Evolutionary conservation across 805 yeast species (phyloP).

Genomic region (Zygosaccharomyces kombuchaensis): DNA sequence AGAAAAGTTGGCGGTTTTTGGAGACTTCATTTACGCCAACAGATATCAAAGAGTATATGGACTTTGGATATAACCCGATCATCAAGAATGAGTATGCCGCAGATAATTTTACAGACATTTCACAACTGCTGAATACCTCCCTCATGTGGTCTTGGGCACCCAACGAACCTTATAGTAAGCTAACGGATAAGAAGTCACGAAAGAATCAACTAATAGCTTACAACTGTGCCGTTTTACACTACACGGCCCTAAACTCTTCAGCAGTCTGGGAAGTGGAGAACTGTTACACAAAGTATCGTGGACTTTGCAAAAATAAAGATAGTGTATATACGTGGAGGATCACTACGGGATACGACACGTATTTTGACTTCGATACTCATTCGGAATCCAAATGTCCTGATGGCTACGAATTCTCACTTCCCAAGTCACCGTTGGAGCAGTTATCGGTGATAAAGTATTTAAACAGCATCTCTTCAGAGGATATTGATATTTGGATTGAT

Average conservation of each 20-base stretch:
- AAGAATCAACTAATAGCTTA: conserved; percentile 31
- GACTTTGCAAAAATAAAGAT: conserved; percentile 50
- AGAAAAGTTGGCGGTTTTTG: conserved; percentile 37
- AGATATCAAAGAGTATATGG: conserved; percentile 38
- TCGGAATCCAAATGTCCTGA: conserved; percentile 35
- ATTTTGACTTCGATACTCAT: conserved; percentile 39
- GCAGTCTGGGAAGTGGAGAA: conserved; percentile 63
- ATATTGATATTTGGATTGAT: conserved; percentile 59
- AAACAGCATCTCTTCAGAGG: conserved; percentile 5
- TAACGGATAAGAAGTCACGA: conserved; percentile 4
- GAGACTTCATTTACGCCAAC: conserved; percentile 43
- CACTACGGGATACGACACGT: conserved; percentile 34
- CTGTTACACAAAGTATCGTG: conserved; percentile 52
- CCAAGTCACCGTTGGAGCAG: conserved; percentile 49
- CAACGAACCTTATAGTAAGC: conserved; percentile 44
- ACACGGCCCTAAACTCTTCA: conserved; percentile 15
- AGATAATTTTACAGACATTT: conserved; percentile 27
- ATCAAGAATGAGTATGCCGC: conserved; percentile 39
- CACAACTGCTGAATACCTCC: conserved; percentile 34
- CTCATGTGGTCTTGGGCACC: conserved; percentile 73
- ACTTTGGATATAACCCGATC: conserved; percentile 66
- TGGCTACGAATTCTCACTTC: conserved; percentile 41
- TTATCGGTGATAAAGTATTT: conserved; percentile 21
- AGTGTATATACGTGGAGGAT: conserved; percentile 45
- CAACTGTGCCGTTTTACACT: conserved; percentile 42